Conservation (phyloP, 2,329 filamentous ascomycete species). For the Harringtonia lauricola region DNA sequence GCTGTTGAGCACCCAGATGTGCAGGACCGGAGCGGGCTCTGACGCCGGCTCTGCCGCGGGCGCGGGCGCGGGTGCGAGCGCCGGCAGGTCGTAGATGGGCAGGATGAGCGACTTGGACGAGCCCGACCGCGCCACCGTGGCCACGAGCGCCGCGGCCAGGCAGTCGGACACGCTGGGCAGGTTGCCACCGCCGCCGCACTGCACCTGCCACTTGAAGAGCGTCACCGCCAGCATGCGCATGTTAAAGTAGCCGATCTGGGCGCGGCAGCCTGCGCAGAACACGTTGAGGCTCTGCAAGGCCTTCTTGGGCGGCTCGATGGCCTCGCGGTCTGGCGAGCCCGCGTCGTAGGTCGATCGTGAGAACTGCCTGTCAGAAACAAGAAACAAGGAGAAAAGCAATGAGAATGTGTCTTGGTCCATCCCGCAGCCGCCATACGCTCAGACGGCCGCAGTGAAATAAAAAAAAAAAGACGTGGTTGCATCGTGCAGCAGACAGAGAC, state of each 20-base stretch:
- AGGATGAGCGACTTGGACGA: slow-evolving; percentile 45
- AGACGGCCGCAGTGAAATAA: slow-evolving; percentile 34
- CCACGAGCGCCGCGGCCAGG: slow-evolving; percentile 39
- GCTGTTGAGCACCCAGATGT: slow-evolving; percentile 47
- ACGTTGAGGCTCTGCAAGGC: slow-evolving; percentile 22
- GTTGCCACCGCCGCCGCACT: slow-evolving; percentile 17
- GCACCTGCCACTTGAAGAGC: slow-evolving; percentile 47
- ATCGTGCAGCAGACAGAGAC: slow-evolving; percentile 6
- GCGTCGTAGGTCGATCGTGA: slow-evolving; percentile 21
- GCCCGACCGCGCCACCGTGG: slow-evolving; percentile 43
- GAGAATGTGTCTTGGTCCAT: slow-evolving; percentile 37
- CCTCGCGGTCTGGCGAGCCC: slow-evolving; percentile 15
- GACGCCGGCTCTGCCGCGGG: not conserved
- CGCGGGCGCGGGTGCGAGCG: not conserved
- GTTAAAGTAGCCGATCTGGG: slow-evolving; percentile 36
- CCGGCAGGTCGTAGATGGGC: slow-evolving; percentile 19
- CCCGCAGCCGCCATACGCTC: slow-evolving; percentile 37
- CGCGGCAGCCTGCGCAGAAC: slow-evolving; percentile 33
- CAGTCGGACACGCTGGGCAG: slow-evolving; percentile 32
- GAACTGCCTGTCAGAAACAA: slow-evolving; percentile 19
- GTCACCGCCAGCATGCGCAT: slow-evolving; percentile 32
- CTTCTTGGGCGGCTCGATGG: slow-evolving; percentile 14
- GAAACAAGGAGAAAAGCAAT: slow-evolving; percentile 8
- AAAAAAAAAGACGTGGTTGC: slow-evolving; percentile 26
- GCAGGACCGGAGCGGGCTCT: slow-evolving; percentile 20